Evolutionary conservation across 768 basidiomycete genomes (phyloP).

Genomic region (Saitozyma podzolica): DNA sequence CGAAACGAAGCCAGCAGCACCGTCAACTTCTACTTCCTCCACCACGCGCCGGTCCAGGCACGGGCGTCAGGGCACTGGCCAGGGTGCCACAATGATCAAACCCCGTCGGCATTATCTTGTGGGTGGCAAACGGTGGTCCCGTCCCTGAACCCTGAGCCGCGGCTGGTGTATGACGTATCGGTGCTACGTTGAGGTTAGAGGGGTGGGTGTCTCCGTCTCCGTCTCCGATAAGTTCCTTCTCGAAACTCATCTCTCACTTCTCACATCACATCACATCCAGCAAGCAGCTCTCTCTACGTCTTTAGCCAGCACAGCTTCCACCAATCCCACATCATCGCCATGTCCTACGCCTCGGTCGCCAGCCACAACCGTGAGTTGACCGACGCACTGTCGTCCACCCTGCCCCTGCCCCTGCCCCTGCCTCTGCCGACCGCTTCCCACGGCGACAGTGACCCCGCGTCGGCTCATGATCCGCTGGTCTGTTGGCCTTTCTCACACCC

Average conservation of each 20-base stretch:
- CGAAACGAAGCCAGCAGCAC: no score
- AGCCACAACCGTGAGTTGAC: constrained; percentile 59
- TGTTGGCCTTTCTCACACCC: no score
- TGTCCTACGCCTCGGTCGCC: constrained; percentile 74
- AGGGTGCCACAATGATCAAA: no score
- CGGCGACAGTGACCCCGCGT: not conserved
- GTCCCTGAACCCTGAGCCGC: no score
- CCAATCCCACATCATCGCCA: constrained; percentile 40
- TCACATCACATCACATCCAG: not conserved
- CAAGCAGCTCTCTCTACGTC: constrained; percentile 5
- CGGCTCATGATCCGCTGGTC: no score
- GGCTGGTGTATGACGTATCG: no score
- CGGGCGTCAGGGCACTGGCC: no score
- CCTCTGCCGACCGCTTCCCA: not conserved
- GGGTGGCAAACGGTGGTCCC: no score
- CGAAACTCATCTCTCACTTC: not conserved
- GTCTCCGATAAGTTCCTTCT: not conserved
- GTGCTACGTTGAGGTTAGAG: no score
- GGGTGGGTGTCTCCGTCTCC: not conserved
- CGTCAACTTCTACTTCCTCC: no score
- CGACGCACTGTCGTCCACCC: not conserved
- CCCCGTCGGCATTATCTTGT: no score
- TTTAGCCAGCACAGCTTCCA: constrained; percentile 2
- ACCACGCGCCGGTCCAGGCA: no score
- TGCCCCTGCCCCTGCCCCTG: not conserved